Evolutionary conservation across 805 yeast species (phyloP), one percentile per base, ranked within the genome.

Genomic region (Metschnikowia borealis): DNA sequence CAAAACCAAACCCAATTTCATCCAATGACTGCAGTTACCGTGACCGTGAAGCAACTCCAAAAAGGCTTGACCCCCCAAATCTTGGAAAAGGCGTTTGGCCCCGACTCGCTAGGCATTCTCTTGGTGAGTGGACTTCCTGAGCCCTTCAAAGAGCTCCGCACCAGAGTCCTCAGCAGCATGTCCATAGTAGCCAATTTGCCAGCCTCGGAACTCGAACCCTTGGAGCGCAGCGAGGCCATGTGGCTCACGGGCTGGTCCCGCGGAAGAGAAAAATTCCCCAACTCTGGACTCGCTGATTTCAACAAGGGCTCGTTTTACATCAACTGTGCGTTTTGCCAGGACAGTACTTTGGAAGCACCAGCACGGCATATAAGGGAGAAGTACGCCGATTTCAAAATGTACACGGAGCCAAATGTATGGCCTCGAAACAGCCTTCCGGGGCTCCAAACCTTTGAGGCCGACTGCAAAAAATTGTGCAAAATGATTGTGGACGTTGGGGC

Each of bases 181-280:
- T 67, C 78, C 3, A 58, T 60, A 23, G 63, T 81, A 26, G 79
- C 80, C 17, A 63, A 62, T 37, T 65, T 77, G 3, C 70, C 78
- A 0, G 48, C 47, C 7, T 59, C 59, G 2, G 61, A 63, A 8
- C 63, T 81, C 34, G 60, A 58, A 3, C 42, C 54, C 15, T 65
- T 81, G 47, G 84, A 80, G 55, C 67, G 66, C 21, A 77, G 75
- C 15, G 81, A 78, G 46, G 73, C 81, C 0, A 66, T 62, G 54
- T 82, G 81, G 78, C 64, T 80, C 6, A 76, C 78, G 1, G 87
- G 85, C 1, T 82, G 85, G 85, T 80, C 85, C 7, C 62, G 80
- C 21, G 85, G 85, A 0, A 76, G 73, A 47, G 86, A 82, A 55
- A 71, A 62, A 33, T 67, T 82, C 34, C 69, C 69, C 1, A 47